Base-by-base conservation (phyloP, 2,329 filamentous ascomycete species). In the Lasiodiplodia sp. region DNA sequence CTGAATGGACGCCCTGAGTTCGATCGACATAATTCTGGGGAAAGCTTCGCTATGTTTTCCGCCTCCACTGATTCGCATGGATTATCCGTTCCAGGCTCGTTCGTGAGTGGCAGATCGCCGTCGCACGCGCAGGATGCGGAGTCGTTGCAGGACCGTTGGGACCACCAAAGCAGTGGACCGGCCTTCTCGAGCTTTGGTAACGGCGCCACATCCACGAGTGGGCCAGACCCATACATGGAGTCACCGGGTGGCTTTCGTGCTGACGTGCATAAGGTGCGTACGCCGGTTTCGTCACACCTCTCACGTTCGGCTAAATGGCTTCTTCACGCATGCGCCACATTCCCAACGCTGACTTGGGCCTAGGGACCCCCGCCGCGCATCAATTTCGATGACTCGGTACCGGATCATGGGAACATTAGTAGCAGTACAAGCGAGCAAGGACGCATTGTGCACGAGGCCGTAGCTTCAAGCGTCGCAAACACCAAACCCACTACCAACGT, bases 11-110 rank as follows among this genome's bases (percentile, higher is more conserved):
- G 78, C 25, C 78, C 75, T 38, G 73, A 75, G 16, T 73, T 84
- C 70, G 74, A 82, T 62, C 83, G 86, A 44, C 86, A 87, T 72
- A 84, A 88, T 72, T 90, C 87, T 28, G 83, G 84, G 7, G 88
- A 90, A 70, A 90, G 87, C 75, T 89, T 90, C 72, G 81, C 84
- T 25, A 89, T 90, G 85, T 88, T 90, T 71, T 88, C 87, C 49
- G 85, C 86, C n/a, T 88, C 87, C 11, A 86, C 86, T 1, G 86
- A 86, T 70, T 90, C 87, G 6, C 82, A 86, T 28, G 67, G 67
- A 6, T 82, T 83, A 66, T 89, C 86, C 4, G 79, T 86, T 40
- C 84, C 83, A 23, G 83, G 82, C 34, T 88, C 87, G 0, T 84
- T 85, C 51, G 81, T 76, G 7, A 81, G 79, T 70, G 73, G 72